Evolutionary conservation across 225 moss, liverwort and hornwort genomes (phyloP).

Genomic region (Sphagnum contortum): DNA sequence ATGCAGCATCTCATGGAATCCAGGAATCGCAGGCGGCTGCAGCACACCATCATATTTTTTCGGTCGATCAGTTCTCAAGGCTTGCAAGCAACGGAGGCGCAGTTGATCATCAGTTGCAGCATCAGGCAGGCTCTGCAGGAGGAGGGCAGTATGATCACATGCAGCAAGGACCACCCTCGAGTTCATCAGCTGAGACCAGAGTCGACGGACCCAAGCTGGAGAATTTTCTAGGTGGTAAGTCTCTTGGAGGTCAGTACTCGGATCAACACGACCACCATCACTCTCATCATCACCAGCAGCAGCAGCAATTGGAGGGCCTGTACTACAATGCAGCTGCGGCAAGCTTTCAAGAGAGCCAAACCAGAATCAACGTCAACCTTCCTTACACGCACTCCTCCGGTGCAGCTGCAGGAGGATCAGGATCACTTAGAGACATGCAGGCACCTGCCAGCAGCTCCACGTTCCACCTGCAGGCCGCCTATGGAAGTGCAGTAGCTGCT

Average conservation of each 20-base stretch:
- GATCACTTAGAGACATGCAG: slow-evolving; percentile 51
- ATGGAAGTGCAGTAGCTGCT: slow-evolving; percentile 39
- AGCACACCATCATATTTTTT: slow-evolving; percentile 43
- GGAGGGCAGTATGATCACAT: slow-evolving; percentile 17
- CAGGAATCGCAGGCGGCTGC: too few species aligned
- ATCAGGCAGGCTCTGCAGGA: too few species aligned
- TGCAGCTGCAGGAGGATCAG: slow-evolving; percentile 4
- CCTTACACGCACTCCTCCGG: slow-evolving; percentile 45
- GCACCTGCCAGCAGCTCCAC: slow-evolving; percentile 33
- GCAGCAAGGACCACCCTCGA: slow-evolving; percentile 85
- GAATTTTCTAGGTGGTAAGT: slow-evolving; percentile 87
- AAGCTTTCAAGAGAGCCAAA: slow-evolving; percentile 28
- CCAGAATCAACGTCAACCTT: slow-evolving; percentile 69
- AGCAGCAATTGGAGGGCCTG: slow-evolving; percentile 45
- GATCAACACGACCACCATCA: slow-evolving; percentile 37
- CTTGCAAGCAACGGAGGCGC: slow-evolving; percentile 59
- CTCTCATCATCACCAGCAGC: slow-evolving; percentile 39
- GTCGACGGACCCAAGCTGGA: slow-evolving; percentile 89
- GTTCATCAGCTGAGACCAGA: slow-evolving; percentile 21
- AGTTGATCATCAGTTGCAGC: slow-evolving; percentile 32
- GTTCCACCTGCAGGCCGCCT: slow-evolving; percentile 45
- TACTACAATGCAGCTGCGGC: slow-evolving; percentile 24
- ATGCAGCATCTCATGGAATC: slow-evolving; percentile 32
- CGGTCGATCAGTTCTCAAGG: slow-evolving; percentile 72
- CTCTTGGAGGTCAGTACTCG: slow-evolving; percentile 87